Evolutionary conservation across 2,329 filamentous ascomycete genomes (phyloP).

Genomic region (Trichoderma atroviride): DNA sequence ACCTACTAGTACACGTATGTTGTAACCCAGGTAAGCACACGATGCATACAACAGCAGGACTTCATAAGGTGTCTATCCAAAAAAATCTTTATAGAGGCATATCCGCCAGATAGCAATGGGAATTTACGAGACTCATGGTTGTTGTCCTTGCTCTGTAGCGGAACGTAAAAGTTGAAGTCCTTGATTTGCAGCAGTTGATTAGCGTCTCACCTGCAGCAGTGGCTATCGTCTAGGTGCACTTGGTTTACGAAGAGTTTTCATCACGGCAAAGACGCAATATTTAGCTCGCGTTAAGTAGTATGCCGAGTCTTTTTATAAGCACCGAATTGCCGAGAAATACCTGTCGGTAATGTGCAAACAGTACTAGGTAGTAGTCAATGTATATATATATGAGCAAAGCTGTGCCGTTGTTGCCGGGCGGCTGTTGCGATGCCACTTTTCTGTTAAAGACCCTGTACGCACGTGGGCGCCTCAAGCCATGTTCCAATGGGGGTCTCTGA

Average conservation of each 20-base stretch:
- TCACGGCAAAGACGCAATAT: neutral
- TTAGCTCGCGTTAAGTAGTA: neutral
- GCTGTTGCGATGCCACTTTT: neutral
- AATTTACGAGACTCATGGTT: neutral
- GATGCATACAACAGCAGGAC: neutral
- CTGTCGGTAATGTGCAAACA: neutral
- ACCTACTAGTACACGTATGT: too few relatives aligned
- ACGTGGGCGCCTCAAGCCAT: neutral
- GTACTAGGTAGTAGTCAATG: neutral
- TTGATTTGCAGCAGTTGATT: neutral
- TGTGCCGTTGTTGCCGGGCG: neutral
- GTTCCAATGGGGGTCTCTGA: neutral
- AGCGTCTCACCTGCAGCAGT: neutral
- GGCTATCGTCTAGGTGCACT: neutral
- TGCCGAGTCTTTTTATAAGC: neutral
- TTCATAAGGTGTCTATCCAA: neutral
- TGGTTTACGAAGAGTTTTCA: neutral
- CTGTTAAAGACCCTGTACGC: neutral
- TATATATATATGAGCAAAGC: neutral
- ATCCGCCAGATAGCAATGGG: neutral
- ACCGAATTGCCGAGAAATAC: neutral
- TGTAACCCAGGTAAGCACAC: neutral
- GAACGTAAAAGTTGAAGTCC: neutral
- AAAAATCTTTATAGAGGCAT: neutral
- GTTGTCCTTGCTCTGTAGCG: neutral